phyloP scores from a whole-genome alignment of 805 yeast species.

The Diddensiella santjacobensis region DNA sequence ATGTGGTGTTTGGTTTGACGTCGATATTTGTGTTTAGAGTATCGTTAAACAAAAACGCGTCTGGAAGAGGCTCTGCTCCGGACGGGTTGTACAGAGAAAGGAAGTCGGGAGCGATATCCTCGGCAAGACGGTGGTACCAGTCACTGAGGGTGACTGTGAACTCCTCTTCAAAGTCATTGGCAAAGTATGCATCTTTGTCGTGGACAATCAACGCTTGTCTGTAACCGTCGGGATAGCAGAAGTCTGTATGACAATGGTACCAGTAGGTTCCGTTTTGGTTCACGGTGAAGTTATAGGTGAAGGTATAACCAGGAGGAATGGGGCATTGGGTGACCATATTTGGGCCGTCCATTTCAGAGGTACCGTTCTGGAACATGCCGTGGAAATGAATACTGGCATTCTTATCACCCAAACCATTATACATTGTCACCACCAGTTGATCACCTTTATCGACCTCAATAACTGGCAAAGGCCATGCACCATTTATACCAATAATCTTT shows the following conservation, averaged over 20 bases:
- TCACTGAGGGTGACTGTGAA: constrained; percentile 65
- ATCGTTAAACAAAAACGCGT: constrained; percentile 71
- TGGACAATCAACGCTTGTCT: constrained; percentile 59
- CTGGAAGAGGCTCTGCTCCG: constrained; percentile 96
- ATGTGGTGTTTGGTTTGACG: constrained; percentile 79
- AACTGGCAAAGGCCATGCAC: constrained; percentile 78
- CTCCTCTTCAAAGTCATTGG: constrained; percentile 69
- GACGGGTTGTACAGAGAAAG: constrained; percentile 78
- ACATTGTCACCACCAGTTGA: constrained; percentile 61
- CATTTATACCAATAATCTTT: constrained; percentile 56
- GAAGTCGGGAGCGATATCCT: constrained; percentile 41
- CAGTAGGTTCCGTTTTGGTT: constrained; percentile 88
- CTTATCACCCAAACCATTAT: constrained; percentile 63
- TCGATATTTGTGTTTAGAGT: constrained; percentile 48
- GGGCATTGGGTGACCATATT: constrained; percentile 85
- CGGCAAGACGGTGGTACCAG: constrained; percentile 73
- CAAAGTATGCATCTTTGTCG: constrained; percentile 58
- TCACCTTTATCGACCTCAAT: constrained; percentile 74
- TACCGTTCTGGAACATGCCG: constrained; percentile 77
- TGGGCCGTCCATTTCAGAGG: constrained; percentile 85
- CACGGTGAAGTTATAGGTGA: constrained; percentile 82
- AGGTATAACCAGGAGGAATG: constrained; percentile 66
- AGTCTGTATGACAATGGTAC: constrained; percentile 91
- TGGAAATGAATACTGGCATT: constrained; percentile 86
- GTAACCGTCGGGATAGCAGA: constrained; percentile 86